Evolutionary conservation across 768 basidiomycete species (phyloP).

Genomic region (Pleurotus tuber-regium): DNA sequence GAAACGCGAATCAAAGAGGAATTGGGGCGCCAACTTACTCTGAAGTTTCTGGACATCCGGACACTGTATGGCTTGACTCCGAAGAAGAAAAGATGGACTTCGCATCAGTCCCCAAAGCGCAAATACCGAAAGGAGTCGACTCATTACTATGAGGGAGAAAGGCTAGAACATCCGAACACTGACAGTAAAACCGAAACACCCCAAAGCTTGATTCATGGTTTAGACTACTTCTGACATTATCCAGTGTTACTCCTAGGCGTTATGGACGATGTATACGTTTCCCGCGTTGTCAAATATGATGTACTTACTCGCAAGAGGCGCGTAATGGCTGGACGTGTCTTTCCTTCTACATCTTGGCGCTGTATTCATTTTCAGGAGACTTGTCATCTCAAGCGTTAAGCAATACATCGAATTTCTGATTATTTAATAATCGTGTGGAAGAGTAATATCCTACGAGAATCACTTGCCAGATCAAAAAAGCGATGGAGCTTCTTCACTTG

Average conservation of each 20-base stretch:
- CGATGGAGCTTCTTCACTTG: background rate
- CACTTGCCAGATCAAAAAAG: too few species aligned
- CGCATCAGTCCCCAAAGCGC: background rate
- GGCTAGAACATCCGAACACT: background rate
- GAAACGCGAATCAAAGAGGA: constrained; percentile 33
- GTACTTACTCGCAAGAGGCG: too few species aligned
- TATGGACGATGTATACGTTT: too few species aligned
- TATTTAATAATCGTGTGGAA: background rate
- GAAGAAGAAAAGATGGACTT: constrained; percentile 4
- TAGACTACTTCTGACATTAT: constrained; percentile 29
- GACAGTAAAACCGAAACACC: constrained; percentile 4
- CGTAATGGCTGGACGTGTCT: too few species aligned
- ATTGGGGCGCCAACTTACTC: constrained; percentile 28
- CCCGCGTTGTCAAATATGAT: too few species aligned
- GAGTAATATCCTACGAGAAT: background rate
- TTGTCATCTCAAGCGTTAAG: too few species aligned
- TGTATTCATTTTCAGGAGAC: too few species aligned
- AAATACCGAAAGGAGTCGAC: background rate
- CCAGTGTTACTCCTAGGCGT: too few species aligned
- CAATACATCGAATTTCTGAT: background rate
- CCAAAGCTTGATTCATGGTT: constrained; percentile 24
- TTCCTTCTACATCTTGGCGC: too few species aligned
- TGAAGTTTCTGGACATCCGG: constrained; percentile 21
- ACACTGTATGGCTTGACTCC: constrained; percentile 16
- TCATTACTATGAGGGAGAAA: constrained; percentile 1